Evolutionary conservation across 768 basidiomycete genomes (phyloP), one percentile per base, ranked within the genome.

Genomic region (Amanita pseudoporphyria): DNA sequence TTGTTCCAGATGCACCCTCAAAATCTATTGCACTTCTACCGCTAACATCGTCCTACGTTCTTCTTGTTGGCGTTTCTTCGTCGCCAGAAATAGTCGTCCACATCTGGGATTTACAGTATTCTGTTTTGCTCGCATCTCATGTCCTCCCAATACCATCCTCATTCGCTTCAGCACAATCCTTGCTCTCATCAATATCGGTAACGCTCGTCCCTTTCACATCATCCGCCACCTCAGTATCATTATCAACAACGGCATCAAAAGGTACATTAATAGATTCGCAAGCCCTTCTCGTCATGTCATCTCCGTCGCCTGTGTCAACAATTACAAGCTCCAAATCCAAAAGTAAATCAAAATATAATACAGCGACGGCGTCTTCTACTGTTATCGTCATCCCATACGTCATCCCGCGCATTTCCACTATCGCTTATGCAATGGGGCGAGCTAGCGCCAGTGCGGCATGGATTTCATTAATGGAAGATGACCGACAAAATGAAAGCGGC

Each of bases 31-130:
- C 76, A 3, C 45, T 74, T 5, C 62, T 80, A 3, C 70, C 82
- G 2, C 60, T 84, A 13, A 71, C 73, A 1, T 75, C 81, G 0
- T 81, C 79, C 0, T 70, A 79, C 41, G 76, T 78, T 40, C 69
- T 85, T 37, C 70, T 86, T 9, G 75, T 75, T 35, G 71, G 67
- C 22, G 38, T 69, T 26, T 56, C 60, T 2, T 60, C 70, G 0
- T 57, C 67, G 10, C 59, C 66, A 30, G 76, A 77, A 51, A 67
- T 84, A 45, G 65, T 67, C 13, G 61, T 85, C 24, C 75, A 81
- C 14, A 60, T 85, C 24, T 85, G 84, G 82, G 83, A 86, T 54
- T 65, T 85, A 18, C 79, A 79, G 52, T 86, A 81, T 54, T 77
- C 77, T 14, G 76, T 84, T 30, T 64, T 85, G 19, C 68, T 86